Conservation (phyloP, 192 early-diverging fungal genomes). For the Coemansia sp. region DNA sequence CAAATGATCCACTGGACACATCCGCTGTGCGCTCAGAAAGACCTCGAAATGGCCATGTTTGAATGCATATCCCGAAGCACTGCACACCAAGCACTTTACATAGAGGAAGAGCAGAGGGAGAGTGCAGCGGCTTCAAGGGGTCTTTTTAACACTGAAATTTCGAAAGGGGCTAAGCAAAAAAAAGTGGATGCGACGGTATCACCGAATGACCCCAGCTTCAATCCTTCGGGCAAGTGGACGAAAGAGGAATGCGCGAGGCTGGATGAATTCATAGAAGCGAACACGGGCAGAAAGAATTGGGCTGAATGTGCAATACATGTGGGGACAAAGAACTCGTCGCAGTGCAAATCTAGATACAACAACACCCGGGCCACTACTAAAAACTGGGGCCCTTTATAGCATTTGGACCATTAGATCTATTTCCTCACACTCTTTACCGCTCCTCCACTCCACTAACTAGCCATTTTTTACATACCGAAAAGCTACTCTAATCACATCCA, state of each 20-base stretch:
- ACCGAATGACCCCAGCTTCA: neutral
- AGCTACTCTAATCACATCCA: too few relatives aligned
- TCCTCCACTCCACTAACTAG: too few relatives aligned
- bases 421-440: neutral
- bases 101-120: neutral
- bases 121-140: neutral
- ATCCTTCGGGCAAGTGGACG: neutral
- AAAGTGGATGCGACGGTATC: neutral
- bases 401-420: neutral
- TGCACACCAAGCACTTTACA: neutral
- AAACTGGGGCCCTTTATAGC: neutral
- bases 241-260: neutral
- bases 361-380: neutral
- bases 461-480: too few relatives aligned
- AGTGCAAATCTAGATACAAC: slow-evolving; percentile 2
- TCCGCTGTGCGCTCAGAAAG: neutral
- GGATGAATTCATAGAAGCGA: neutral
- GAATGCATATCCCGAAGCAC: neutral
- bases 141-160: too few relatives aligned
- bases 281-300: slow-evolving; percentile 9
- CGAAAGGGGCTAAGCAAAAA: too few relatives aligned
- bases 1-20: neutral
- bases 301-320: slow-evolving; percentile 1
- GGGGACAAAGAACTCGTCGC: slow-evolving; percentile 1
- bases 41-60: neutral